phyloP scores from a whole-genome alignment of 2,329 filamentous ascomycete species.

The Lasiodiplodia citricola region DNA sequence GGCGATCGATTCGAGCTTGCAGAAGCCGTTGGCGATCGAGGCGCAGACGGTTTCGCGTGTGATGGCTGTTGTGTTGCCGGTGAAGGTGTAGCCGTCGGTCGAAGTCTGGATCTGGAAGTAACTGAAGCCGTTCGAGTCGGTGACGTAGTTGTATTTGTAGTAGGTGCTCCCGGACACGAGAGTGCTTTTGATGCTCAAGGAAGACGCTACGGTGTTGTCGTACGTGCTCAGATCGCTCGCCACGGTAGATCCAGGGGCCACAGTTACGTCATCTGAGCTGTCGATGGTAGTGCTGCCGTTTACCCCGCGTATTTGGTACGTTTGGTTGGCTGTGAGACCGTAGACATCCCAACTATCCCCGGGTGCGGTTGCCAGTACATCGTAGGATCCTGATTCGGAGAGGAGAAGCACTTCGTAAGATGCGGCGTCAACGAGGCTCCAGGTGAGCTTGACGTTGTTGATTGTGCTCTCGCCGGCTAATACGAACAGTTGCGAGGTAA shows the following conservation, averaged over 20 bases:
- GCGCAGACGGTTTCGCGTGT: slow-evolving; percentile 8
- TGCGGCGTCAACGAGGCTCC: slow-evolving; percentile 25
- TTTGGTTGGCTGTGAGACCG: slow-evolving; percentile 17
- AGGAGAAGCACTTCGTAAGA: slow-evolving; percentile 28
- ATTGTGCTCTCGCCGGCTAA: too few relatives aligned
- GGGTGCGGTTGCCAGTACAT: slow-evolving; percentile 25
- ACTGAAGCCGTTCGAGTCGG: slow-evolving; percentile 28
- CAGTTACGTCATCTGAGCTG: slow-evolving; percentile 18
- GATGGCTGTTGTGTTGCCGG: slow-evolving; percentile 29
- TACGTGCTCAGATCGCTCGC: slow-evolving; percentile 29
- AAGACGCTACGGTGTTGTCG: slow-evolving; percentile 29
- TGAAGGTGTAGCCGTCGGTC: slow-evolving; percentile 30
- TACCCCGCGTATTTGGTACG: slow-evolving; percentile 25
- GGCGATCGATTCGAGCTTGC: slow-evolving; percentile 30
- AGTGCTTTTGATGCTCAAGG: slow-evolving; percentile 26
- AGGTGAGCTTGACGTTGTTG: slow-evolving; percentile 31
- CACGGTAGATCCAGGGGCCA: slow-evolving; percentile 16
- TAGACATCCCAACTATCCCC: slow-evolving; percentile 29
- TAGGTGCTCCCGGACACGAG: slow-evolving; percentile 22
- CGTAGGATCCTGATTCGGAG: slow-evolving; percentile 22
- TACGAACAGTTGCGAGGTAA: too few relatives aligned
- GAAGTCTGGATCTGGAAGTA: slow-evolving; percentile 31
- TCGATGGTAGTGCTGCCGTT: slow-evolving; percentile 22
- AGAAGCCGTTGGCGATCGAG: slow-evolving; percentile 1
- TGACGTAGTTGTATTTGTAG: slow-evolving; percentile 32